Percentiles rank a stretch among this genome's conserved stretches.
Evolutionary conservation across 106 monocot species (phyloP).

Genomic region (Triglochin maritima): DNA sequence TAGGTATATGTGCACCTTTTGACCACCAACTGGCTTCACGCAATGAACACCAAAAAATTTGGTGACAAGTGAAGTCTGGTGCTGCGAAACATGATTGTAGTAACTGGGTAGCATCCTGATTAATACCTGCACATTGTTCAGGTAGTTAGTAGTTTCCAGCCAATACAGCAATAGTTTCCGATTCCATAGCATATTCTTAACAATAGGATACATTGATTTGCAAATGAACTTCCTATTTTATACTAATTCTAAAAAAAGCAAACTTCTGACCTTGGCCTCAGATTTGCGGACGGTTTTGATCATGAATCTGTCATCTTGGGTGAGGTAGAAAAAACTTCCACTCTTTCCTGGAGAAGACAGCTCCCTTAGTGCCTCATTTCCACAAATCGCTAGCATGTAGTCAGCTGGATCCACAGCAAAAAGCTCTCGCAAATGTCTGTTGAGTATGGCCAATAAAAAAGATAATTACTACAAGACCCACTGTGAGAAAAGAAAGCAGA

Average conservation of each 20-base stretch:
- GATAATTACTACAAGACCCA: too few relatives aligned
- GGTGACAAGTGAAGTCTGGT: conserved; percentile 60
- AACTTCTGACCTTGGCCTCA: conserved; percentile 62
- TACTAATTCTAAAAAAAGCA: background rate
- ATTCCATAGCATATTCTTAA: background rate
- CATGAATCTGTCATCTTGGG: conserved; percentile 91
- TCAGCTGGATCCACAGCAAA: conserved; percentile 75
- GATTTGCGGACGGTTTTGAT: conserved; percentile 92
- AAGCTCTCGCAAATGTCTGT: conserved; percentile 68
- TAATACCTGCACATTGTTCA: conserved; percentile 40
- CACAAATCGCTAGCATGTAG: conserved; percentile 88
- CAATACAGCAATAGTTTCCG: too few relatives aligned
- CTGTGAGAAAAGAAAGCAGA: too few relatives aligned
- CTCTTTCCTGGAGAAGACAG: conserved; percentile 92
- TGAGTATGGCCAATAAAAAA: background rate
- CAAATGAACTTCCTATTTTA: background rate
- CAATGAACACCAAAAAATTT: conserved; percentile 82
- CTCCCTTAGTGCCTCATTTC: conserved; percentile 76
- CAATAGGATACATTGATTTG: background rate
- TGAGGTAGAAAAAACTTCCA: conserved; percentile 91
- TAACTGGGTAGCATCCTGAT: conserved; percentile 72
- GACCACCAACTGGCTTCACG: conserved; percentile 73
- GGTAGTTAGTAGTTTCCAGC: background rate
- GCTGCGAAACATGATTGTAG: conserved; percentile 46
- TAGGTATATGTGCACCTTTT: conserved; percentile 4